Evolutionary conservation across 768 basidiomycete species (phyloP), one percentile per base, ranked within the genome.

Genomic region (Panaeolus cyanescens): DNA sequence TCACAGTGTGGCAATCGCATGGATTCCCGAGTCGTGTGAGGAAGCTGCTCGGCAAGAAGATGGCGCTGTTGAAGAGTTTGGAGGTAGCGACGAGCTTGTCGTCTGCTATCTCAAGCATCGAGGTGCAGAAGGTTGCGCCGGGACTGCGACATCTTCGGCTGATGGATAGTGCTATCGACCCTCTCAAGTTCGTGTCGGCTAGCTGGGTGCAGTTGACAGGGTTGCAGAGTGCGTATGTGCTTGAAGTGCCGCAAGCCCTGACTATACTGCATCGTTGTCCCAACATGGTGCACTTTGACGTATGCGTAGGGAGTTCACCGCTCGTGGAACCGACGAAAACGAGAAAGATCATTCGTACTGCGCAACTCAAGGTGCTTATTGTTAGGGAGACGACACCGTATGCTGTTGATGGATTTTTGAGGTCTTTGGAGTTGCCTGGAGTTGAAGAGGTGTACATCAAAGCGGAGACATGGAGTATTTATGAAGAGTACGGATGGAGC

Each of bases 241-340:
- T 61, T 20, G 55, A 57, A 13, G 45, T 57, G 39, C 34, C 40
- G 45, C 55, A 61, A 32, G 60, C 60, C 22, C 32, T 56, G 39
- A 34, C 54, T 28, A 22, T 61, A 32, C 50, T 61, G 19, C 56
- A 32, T 39, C 40, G 39, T 34, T 61, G 60, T 42, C 55, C 60
- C 12, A 61, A 57, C 56, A 31, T 61, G 55, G 60, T 53, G 31
- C 32, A 57, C 6, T 61, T 55, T 53, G 60, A 61, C 42, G 50
- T 61, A 5, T 31, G 42, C 7, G 55, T 61, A 9, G 54, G 33
- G 12, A 42, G 40, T 32, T 61, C 40, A 17, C 54, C 60, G 2
- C 9, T 40, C 3, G 36, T 40, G 30, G 59, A 55, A 19, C 34
- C 30, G 42, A 31, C 34, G 13, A 45, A 42, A 32, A 37, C 32